Percentiles rank a stretch among this genome's conserved stretches.
Evolutionary conservation across 345 rosid genomes (phyloP).

Genomic region (Bruguiera sexangula): DNA sequence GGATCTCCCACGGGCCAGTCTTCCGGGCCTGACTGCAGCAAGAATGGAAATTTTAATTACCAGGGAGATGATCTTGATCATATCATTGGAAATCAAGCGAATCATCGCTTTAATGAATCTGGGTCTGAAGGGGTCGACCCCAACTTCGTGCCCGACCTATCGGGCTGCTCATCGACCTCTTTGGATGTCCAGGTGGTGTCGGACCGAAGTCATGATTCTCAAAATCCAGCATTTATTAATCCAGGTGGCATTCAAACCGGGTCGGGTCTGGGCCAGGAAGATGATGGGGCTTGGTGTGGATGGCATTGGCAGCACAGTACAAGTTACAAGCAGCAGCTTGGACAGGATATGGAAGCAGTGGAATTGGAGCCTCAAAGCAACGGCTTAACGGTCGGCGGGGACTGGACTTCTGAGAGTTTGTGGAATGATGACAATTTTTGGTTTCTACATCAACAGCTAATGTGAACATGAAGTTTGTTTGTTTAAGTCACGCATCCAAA

Average conservation of each 20-base stretch:
- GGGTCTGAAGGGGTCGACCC: constrained; percentile 22
- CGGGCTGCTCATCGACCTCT: constrained; percentile 46
- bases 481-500: constrained; percentile 42
- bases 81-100: constrained; percentile 3
- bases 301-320: background rate
- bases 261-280: constrained; percentile 23
- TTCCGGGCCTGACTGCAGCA: constrained; percentile 9
- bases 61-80: background rate
- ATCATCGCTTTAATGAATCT: background rate
- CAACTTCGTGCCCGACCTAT: constrained; percentile 31
- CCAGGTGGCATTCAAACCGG: constrained; percentile 28
- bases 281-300: background rate
- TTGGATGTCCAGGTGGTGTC: constrained; percentile 40
- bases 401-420: constrained; percentile 40
- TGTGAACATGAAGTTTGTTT: constrained; percentile 12
- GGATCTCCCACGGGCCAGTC: constrained; percentile 27
- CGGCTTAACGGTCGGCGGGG: constrained; percentile 32
- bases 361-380: constrained; percentile 15
- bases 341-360: background rate
- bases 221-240: constrained; percentile 5
- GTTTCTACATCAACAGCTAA: constrained; percentile 43
- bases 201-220: constrained; percentile 26
- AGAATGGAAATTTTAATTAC: background rate
- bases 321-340: background rate
- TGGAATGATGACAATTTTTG: constrained; percentile 62